Conservation (phyloP, 805 yeast genomes). For the Candida xiaguanensis region DNA sequence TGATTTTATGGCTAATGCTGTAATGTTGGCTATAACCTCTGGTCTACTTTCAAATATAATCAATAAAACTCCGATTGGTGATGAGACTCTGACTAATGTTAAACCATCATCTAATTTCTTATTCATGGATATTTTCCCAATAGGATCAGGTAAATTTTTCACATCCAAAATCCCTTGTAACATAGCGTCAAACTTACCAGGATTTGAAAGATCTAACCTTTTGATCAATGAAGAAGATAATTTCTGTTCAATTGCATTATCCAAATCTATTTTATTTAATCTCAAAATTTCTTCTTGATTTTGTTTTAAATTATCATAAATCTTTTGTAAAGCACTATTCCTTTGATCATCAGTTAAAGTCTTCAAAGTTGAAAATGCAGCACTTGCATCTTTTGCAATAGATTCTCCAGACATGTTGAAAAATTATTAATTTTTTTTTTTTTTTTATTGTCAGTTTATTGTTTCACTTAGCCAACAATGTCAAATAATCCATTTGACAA, state of each 20-base stretch:
- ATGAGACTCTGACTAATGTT: conserved; percentile 74
- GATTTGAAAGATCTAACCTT: conserved; percentile 75
- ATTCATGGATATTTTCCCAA: conserved; percentile 83
- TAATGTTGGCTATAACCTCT: conserved; percentile 96
- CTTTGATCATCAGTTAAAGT: conserved; percentile 72
- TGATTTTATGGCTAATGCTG: conserved; percentile 92
- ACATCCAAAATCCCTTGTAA: conserved; percentile 92
- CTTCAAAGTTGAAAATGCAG: conserved; percentile 80
- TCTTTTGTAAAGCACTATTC: conserved; percentile 64
- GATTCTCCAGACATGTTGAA: conserved; percentile 46
- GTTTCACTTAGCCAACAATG: conserved; percentile 1
- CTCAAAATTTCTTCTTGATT: conserved; percentile 59
- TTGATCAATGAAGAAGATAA: conserved; percentile 72
- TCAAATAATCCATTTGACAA: conserved; percentile 20
- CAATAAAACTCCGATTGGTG: conserved; percentile 91
- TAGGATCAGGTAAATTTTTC: conserved; percentile 84
- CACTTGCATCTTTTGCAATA: conserved; percentile 76
- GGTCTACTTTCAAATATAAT: conserved; percentile 97
- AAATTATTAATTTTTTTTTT: background rate
- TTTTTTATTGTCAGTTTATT: background rate
- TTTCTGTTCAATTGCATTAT: conserved; percentile 57
- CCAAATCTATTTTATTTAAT: conserved; percentile 76
- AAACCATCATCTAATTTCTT: conserved; percentile 87
- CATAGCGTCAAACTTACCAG: conserved; percentile 91
- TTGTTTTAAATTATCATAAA: conserved; percentile 63